Evolutionary conservation across 2,329 filamentous ascomycete species (phyloP).

Genomic region (Talaromyces rugulosus): DNA sequence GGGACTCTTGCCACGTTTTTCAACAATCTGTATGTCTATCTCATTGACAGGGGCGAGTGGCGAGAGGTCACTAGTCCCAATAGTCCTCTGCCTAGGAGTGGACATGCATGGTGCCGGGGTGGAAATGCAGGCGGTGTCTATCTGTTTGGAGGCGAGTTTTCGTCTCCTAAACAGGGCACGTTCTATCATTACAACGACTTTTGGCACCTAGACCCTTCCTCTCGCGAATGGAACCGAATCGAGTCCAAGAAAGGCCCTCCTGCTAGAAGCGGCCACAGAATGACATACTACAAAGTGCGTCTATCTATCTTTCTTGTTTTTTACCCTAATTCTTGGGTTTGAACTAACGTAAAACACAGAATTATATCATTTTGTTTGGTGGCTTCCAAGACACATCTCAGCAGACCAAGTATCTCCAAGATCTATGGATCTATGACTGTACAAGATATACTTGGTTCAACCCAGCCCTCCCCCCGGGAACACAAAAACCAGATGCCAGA

Average conservation of each 20-base stretch:
- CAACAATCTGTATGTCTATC: conserved; percentile 64
- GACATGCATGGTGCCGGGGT: conserved; percentile 90
- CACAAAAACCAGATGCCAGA: conserved; percentile 82
- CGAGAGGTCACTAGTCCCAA: conserved; percentile 86
- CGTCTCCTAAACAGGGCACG: conserved; percentile 91
- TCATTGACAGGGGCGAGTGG: conserved; percentile 86
- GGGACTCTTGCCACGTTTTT: conserved; percentile 73
- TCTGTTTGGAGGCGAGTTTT: conserved; percentile 82
- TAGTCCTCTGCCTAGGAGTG: conserved; percentile 80
- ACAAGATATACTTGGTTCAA: conserved; percentile 79
- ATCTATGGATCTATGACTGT: conserved; percentile 95
- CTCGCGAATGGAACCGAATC: conserved; percentile 85
- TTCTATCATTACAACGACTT: conserved; percentile 99
- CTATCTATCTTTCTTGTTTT: neutral
- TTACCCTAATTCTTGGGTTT: neutral
- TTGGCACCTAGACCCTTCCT: conserved; percentile 81
- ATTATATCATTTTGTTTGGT: conserved; percentile 92
- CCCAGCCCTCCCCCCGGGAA: conserved; percentile 69
- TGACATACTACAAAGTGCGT: conserved; percentile 80
- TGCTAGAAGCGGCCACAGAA: conserved; percentile 84
- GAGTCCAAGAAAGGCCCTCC: conserved; percentile 76
- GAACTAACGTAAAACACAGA: conserved; percentile 32
- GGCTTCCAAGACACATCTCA: conserved; percentile 97
- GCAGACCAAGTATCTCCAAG: conserved; percentile 87
- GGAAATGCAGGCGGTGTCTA: conserved; percentile 83